Conservation (phyloP, 1,284 basidiomycete genomes). For the Boletellus deceptivus region DNA sequence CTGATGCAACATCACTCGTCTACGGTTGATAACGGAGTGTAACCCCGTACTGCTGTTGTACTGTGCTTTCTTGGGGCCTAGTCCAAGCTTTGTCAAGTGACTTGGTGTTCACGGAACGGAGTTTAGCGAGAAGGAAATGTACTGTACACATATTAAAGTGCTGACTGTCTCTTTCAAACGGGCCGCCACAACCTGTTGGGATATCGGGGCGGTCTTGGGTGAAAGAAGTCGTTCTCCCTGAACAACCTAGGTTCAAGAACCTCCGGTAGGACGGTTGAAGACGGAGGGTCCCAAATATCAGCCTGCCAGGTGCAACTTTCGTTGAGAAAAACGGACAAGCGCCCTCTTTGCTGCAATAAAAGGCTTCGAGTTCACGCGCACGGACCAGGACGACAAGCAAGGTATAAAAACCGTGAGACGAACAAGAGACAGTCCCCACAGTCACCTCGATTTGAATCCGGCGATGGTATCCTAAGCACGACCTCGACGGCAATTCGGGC, state of each 20-base stretch:
- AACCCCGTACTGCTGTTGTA: background rate
- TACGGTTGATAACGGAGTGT: background rate
- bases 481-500: slow-evolving; percentile 25
- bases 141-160: too few species aligned
- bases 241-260: slow-evolving; percentile 50
- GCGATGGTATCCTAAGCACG: slow-evolving; percentile 18
- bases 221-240: slow-evolving; percentile 49
- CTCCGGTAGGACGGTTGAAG: slow-evolving; percentile 32
- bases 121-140: too few species aligned
- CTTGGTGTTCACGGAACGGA: too few species aligned
- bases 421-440: slow-evolving; percentile 41
- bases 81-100: too few species aligned
- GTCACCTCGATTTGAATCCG: slow-evolving; percentile 53
- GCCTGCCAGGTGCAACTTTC: slow-evolving; percentile 70
- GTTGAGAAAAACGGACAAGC: slow-evolving; percentile 24
- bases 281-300: slow-evolving; percentile 66
- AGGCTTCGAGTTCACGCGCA: slow-evolving; percentile 39
- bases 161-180: slow-evolving; percentile 34
- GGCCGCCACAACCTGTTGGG: slow-evolving; percentile 30
- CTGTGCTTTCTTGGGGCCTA: background rate
- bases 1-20: slow-evolving; percentile 30
- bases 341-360: slow-evolving; percentile 28
- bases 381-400: slow-evolving; percentile 44
- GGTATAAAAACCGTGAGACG: slow-evolving; percentile 21
- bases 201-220: slow-evolving; percentile 46